Percentiles rank a stretch among this genome's conserved stretches.
Conservation (phyloP, 2,329 filamentous ascomycete genomes). For the Arthrobotrys entomopaga region DNA sequence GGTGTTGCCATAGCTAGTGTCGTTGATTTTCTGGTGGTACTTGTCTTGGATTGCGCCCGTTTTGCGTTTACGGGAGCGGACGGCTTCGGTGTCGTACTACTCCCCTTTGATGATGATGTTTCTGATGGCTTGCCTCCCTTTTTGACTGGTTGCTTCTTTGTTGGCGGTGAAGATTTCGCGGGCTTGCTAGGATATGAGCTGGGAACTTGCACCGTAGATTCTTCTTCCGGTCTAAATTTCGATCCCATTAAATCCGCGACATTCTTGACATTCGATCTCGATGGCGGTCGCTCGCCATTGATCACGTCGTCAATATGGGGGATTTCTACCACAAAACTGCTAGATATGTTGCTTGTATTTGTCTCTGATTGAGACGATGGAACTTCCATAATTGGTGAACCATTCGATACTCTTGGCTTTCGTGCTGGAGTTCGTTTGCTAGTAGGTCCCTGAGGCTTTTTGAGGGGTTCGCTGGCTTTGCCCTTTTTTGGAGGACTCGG, state of each 20-base stretch:
- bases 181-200: conserved; percentile 5
- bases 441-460: conserved; percentile 9
- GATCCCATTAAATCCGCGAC: conserved; percentile 34
- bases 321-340: conserved; percentile 38
- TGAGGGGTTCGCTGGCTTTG: not conserved
- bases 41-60: not conserved
- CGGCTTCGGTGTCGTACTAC: not conserved
- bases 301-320: conserved; percentile 37
- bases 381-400: conserved; percentile 32
- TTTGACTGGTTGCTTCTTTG: not conserved
- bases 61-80: conserved; percentile 10
- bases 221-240: conserved; percentile 12
- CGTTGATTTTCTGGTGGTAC: conserved; percentile 7
- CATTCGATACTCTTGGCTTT: conserved; percentile 12
- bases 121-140: conserved; percentile 32
- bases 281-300: conserved; percentile 13
- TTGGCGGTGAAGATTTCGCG: conserved; percentile 19
- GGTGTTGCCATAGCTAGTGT: conserved; percentile 32
- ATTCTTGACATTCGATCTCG: conserved; percentile 13
- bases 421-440: not conserved
- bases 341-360: not conserved
- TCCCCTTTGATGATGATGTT: conserved; percentile 13
- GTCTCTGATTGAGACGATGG: conserved; percentile 22
- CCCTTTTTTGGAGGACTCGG: conserved; percentile 9
- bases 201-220: not conserved